Conservation (phyloP, 2,329 filamentous ascomycete genomes). For the Scorias spongiosa region DNA sequence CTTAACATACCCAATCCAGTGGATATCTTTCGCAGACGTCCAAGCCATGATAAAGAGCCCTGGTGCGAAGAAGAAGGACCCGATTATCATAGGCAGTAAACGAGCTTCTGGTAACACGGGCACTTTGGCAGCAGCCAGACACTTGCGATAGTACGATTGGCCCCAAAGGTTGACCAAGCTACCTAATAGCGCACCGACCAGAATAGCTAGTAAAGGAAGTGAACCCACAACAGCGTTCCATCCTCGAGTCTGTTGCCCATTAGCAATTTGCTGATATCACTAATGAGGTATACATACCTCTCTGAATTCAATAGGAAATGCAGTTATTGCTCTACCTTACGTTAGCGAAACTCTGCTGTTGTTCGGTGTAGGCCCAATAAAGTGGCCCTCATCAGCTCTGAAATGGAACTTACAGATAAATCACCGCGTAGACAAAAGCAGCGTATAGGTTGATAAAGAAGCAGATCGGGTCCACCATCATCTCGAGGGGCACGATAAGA, state of each 20-base stretch:
- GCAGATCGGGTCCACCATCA: neutral
- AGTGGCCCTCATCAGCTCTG: neutral
- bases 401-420: neutral
- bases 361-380: too few species aligned
- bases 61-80: constrained; percentile 18
- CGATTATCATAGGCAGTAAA: constrained; percentile 16
- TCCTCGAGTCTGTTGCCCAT: constrained; percentile 30
- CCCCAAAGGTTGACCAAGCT: constrained; percentile 28
- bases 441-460: neutral
- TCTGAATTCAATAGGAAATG: neutral
- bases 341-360: neutral
- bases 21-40: constrained; percentile 22
- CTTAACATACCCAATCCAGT: constrained; percentile 28
- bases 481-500: neutral
- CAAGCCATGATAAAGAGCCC: constrained; percentile 23
- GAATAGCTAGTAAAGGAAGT: constrained; percentile 36
- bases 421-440: neutral
- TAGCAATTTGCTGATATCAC: neutral
- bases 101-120: constrained; percentile 27
- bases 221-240: constrained; percentile 41
- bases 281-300: neutral
- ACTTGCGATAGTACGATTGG: constrained; percentile 25
- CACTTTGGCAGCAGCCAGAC: constrained; percentile 20
- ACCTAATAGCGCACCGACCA: constrained; percentile 34
- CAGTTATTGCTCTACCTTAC: neutral